A percentile compares a stretch with the other conserved stretches of the same genome.
phyloP scores from a whole-genome alignment of 345 rosid species.

The Linum trigynum region DNA sequence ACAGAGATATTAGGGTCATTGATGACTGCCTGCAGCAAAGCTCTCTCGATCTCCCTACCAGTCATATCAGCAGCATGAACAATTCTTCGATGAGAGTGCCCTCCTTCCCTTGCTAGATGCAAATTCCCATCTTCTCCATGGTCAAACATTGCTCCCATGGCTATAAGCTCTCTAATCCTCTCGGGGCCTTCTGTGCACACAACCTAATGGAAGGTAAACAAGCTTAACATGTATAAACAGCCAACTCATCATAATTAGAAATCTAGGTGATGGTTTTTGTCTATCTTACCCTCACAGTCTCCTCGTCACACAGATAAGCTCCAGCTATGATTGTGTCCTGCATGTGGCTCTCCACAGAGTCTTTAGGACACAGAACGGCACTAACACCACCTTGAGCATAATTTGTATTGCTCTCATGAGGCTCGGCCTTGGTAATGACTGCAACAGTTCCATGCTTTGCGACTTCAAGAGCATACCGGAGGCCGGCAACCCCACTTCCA shows the following conservation, averaged over 20 bases:
- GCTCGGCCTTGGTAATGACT: constrained; percentile 89
- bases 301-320: constrained; percentile 89
- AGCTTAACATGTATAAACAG: neutral
- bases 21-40: constrained; percentile 69
- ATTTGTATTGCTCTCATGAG: constrained; percentile 94
- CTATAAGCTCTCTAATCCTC: constrained; percentile 77
- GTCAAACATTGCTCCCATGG: constrained; percentile 94
- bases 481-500: constrained; percentile 99
- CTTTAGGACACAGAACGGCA: constrained; percentile 83
- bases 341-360: constrained; percentile 98
- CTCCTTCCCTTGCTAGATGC: constrained; percentile 96
- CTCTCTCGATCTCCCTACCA: constrained; percentile 94
- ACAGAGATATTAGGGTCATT: constrained; percentile 67
- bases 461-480: constrained; percentile 88
- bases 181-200: constrained; percentile 98
- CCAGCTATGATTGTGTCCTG: constrained; percentile 94
- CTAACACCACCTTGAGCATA: constrained; percentile 99
- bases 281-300: constrained; percentile 87
- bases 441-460: constrained; percentile 89
- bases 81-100: constrained; percentile 86
- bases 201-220: constrained; percentile 35
- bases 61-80: constrained; percentile 99
- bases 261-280: no score
- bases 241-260: neutral
- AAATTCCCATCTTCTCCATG: constrained; percentile 91